Conservation (phyloP, 2,329 filamentous ascomycete species). For the Verticillium nubilum region DNA sequence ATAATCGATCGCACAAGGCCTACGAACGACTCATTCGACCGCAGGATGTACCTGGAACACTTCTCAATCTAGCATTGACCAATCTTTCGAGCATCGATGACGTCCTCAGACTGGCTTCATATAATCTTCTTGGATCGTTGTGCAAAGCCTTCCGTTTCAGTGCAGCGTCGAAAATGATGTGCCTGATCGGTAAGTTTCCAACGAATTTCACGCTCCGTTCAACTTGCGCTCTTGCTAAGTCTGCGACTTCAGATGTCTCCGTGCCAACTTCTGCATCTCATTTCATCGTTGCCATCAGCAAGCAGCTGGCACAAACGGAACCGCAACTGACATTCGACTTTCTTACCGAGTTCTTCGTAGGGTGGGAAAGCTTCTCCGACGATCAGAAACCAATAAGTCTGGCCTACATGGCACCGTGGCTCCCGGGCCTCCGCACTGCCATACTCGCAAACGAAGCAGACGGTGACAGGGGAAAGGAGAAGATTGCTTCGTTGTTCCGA, state of each 20-base stretch:
- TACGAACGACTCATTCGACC: slow-evolving; percentile 62
- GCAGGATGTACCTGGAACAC: slow-evolving; percentile 64
- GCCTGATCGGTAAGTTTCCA: slow-evolving; percentile 47
- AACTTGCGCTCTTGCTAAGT: slow-evolving; percentile 2
- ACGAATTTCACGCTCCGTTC: background rate
- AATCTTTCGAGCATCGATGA: slow-evolving; percentile 60
- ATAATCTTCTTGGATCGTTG: slow-evolving; percentile 61
- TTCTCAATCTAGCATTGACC: slow-evolving; percentile 61
- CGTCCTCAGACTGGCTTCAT: slow-evolving; percentile 56
- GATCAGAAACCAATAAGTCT: slow-evolving; percentile 63
- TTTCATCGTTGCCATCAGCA: slow-evolving; percentile 62
- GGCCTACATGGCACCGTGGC: slow-evolving; percentile 66
- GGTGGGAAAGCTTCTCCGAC: slow-evolving; percentile 64
- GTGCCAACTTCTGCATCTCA: slow-evolving; percentile 58
- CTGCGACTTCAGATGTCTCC: slow-evolving; percentile 43
- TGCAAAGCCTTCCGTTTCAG: slow-evolving; percentile 65
- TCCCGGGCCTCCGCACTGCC: slow-evolving; percentile 54
- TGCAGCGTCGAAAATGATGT: slow-evolving; percentile 55
- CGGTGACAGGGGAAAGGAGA: slow-evolving; percentile 61
- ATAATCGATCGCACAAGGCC: slow-evolving; percentile 53
- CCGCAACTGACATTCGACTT: slow-evolving; percentile 65
- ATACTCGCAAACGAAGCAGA: slow-evolving; percentile 55
- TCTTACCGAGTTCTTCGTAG: slow-evolving; percentile 67
- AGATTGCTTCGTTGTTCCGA: slow-evolving; percentile 56
- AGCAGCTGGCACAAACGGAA: slow-evolving; percentile 55